Evolutionary conservation across 495 filamentous ascomycete genomes (phyloP).

Genomic region (Aspergillus hancockii): DNA sequence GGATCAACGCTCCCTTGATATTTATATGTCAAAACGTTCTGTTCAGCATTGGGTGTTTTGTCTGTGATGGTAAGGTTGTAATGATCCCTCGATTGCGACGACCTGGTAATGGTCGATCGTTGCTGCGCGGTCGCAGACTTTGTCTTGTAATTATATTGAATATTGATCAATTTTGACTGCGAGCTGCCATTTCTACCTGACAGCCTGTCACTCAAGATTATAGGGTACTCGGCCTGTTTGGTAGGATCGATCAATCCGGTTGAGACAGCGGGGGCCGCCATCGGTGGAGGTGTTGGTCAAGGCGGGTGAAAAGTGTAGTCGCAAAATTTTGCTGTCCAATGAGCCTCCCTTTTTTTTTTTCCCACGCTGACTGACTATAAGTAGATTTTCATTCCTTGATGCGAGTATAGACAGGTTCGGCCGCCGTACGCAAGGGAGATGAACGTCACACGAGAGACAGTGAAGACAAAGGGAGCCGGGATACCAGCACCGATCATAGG

Average conservation of each 20-base stretch:
- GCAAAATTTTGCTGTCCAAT: not conserved
- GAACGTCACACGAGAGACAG: slow-evolving; percentile 21
- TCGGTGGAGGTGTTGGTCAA: slow-evolving; percentile 10
- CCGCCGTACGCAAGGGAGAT: slow-evolving; percentile 17
- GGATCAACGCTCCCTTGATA: slow-evolving; percentile 55
- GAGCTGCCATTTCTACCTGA: slow-evolving; percentile 27
- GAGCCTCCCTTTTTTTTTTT: slow-evolving; percentile 5
- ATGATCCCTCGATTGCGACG: slow-evolving; percentile 37
- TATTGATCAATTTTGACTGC: slow-evolving; percentile 35
- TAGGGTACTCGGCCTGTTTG: slow-evolving; percentile 51
- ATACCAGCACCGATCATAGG: slow-evolving; percentile 14
- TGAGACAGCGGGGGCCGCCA: slow-evolving; percentile 41
- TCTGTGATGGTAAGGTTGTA: slow-evolving; percentile 54
- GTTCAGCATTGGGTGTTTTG: slow-evolving; percentile 44
- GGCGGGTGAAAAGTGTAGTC: not conserved
- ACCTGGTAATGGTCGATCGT: slow-evolving; percentile 42
- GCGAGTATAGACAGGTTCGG: slow-evolving; percentile 6
- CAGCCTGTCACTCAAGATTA: slow-evolving; percentile 45
- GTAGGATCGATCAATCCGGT: slow-evolving; percentile 48
- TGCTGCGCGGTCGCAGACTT: slow-evolving; percentile 44
- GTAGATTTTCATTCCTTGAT: slow-evolving; percentile 20
- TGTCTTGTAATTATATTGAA: slow-evolving; percentile 57
- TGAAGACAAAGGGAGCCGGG: not conserved
- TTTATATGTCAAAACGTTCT: slow-evolving; percentile 42
- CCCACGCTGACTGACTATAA: not conserved